phyloP scores from a whole-genome alignment of 106 monocot species.

The Dioscorea dumetorum region DNA sequence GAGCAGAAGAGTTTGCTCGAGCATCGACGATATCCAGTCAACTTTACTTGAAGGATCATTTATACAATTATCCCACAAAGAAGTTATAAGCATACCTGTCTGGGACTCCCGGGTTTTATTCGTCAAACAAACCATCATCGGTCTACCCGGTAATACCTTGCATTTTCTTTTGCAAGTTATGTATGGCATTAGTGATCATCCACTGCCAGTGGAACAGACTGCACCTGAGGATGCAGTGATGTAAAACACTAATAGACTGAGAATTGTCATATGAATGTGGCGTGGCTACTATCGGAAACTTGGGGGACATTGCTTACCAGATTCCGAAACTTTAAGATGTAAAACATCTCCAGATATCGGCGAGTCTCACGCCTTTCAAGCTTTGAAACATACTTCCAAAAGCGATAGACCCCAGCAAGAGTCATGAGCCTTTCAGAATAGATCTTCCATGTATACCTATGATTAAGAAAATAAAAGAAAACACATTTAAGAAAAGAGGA shows the following conservation, averaged over 20 bases:
- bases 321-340: conserved; percentile 86
- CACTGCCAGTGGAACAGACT: conserved; percentile 21
- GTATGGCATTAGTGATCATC: conserved; percentile 2
- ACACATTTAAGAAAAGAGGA: not conserved
- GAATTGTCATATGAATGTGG: not conserved
- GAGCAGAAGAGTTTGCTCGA: too few species aligned
- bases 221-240: conserved; percentile 14
- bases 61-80: too few species aligned
- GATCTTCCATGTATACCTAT: conserved; percentile 94
- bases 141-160: too few species aligned
- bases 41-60: too few species aligned
- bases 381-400: conserved; percentile 94
- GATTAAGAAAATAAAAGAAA: not conserved
- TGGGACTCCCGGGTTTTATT: too few species aligned
- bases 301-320: conserved; percentile 40
- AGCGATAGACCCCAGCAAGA: conserved; percentile 83
- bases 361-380: conserved; percentile 87
- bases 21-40: too few species aligned
- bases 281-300: not conserved
- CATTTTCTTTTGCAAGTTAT: too few species aligned
- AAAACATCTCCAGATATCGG: conserved; percentile 94
- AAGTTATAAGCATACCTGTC: too few species aligned
- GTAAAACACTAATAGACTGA: not conserved
- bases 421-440: conserved; percentile 96
- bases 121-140: too few species aligned